These are phyloP conservation scores for Stylosanthes scabra DNA, from an alignment of 331 rosid genomes.

Conservation along the genomic window DNA sequence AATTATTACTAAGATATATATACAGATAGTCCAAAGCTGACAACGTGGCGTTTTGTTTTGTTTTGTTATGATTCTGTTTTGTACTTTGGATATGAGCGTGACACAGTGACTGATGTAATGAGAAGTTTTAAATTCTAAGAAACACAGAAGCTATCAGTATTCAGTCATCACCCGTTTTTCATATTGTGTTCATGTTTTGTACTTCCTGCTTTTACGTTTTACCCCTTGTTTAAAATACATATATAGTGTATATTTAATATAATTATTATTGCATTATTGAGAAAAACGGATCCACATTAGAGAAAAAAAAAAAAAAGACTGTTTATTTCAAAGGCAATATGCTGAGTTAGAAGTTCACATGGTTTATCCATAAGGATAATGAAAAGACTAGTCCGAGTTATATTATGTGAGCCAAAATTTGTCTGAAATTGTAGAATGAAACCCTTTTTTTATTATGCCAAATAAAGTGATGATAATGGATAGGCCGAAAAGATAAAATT, in stretches of 20 bases:
- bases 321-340: no score
- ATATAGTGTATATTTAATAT: no score
- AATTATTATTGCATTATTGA: no score
- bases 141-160: neutral
- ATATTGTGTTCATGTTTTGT: neutral
- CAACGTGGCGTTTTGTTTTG: constrained; percentile 45
- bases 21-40: constrained; percentile 7
- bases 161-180: no score
- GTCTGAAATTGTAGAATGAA: no score
- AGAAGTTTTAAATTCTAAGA: constrained; percentile 16
- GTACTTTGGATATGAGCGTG: constrained; percentile 34
- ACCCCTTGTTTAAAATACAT: neutral
- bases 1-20: neutral
- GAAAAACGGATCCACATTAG: no score
- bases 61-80: constrained; percentile 10
- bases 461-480: neutral
- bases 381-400: no score
- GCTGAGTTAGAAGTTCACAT: no score
- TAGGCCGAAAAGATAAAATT: neutral
- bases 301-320: no score
- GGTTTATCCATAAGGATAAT: no score
- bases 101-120: constrained; percentile 12
- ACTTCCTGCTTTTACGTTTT: neutral
- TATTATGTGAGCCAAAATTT: no score
- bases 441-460: neutral